Percentiles rank a stretch among this genome's conserved stretches.
phyloP scores from a whole-genome alignment of 2,329 filamentous ascomycete species.

The Paradendryphiella salina region DNA sequence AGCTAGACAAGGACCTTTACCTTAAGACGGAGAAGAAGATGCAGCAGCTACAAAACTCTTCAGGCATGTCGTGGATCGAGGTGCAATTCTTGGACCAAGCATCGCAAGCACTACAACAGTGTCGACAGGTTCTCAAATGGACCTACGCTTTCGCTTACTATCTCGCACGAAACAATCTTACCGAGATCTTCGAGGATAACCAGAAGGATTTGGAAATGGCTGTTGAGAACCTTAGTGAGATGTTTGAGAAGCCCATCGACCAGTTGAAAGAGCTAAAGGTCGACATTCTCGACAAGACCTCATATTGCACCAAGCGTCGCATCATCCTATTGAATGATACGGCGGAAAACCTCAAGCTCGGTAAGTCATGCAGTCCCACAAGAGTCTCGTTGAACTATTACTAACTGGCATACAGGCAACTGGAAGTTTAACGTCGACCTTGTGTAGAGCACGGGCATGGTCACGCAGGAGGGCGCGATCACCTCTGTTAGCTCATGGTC shows the following conservation, averaged over 20 bases:
- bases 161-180: constrained; percentile 91
- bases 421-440: constrained; percentile 41
- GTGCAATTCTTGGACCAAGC: constrained; percentile 95
- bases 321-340: constrained; percentile 91
- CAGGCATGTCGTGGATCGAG: constrained; percentile 98
- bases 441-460: constrained; percentile 15
- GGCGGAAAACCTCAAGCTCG: constrained; percentile 84
- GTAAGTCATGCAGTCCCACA: constrained; percentile 56
- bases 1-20: constrained; percentile 93
- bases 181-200: constrained; percentile 97
- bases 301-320: constrained; percentile 91
- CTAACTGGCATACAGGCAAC: constrained; percentile 29
- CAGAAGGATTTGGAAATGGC: constrained; percentile 98
- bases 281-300: constrained; percentile 97
- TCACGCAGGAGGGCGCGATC: not conserved
- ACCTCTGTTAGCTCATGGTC: not conserved
- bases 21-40: constrained; percentile 99
- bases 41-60: constrained; percentile 90
- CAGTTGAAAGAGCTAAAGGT: constrained; percentile 87
- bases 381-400: not conserved
- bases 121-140: constrained; percentile 98
- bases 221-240: constrained; percentile 93
- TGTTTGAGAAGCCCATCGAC: constrained; percentile 96
- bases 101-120: constrained; percentile 90
- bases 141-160: constrained; percentile 99